Conservation (phyloP, 2,329 filamentous ascomycete genomes). For the Penicillium sp. region DNA sequence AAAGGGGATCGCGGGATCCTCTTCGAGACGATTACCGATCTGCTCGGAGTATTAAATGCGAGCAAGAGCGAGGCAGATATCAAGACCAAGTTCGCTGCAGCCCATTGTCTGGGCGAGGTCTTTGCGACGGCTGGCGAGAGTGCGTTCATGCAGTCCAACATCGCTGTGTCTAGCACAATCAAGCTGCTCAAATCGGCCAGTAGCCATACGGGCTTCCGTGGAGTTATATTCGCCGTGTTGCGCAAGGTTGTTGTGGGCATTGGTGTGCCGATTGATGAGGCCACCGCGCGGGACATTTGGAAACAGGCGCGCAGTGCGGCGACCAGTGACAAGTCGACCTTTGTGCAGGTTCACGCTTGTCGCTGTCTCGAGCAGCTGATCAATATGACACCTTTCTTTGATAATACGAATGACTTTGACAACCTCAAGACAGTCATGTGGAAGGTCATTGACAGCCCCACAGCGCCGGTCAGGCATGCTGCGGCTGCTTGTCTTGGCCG, state of each 20-base stretch:
- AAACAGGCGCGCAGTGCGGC: constrained; percentile 81
- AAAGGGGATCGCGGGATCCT: constrained; percentile 87
- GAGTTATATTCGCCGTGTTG: constrained; percentile 71
- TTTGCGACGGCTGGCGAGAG: constrained; percentile 93
- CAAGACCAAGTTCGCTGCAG: constrained; percentile 80
- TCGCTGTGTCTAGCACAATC: constrained; percentile 69
- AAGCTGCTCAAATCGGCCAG: constrained; percentile 78
- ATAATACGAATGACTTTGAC: constrained; percentile 87
- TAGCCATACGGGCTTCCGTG: constrained; percentile 77
- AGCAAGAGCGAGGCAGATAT: constrained; percentile 77
- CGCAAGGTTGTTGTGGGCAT: constrained; percentile 76
- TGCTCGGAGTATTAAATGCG: constrained; percentile 68
- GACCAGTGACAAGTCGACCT: constrained; percentile 73
- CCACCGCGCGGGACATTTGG: constrained; percentile 84
- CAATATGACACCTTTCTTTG: constrained; percentile 74
- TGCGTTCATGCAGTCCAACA: constrained; percentile 75
- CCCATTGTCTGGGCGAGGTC: constrained; percentile 80
- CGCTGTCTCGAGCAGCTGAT: constrained; percentile 73
- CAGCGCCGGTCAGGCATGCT: constrained; percentile 73
- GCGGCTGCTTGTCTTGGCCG: constrained; percentile 82
- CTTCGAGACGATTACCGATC: constrained; percentile 91
- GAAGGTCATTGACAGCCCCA: constrained; percentile 80
- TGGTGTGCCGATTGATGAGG: constrained; percentile 75
- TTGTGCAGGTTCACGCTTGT: constrained; percentile 77
- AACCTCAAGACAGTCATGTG: constrained; percentile 77